Base-by-base conservation (phyloP, 805 yeast genomes). In the Pichia rugopelliculosa region DNA sequence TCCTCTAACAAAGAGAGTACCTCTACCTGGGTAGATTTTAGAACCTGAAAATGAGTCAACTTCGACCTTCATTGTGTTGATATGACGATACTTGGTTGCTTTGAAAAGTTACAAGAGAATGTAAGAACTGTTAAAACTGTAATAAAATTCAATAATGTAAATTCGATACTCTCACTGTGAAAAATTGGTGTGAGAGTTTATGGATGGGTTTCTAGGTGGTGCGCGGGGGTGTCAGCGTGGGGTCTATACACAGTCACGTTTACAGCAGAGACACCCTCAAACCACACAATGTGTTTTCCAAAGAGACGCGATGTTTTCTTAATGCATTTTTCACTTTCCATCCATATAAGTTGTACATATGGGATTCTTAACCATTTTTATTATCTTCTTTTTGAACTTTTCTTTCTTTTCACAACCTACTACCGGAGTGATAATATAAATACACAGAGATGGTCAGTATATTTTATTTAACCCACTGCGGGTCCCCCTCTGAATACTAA, bases 1-100 rank as follows among this genome's bases (percentile, higher is more conserved):
- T 69, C 98, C 98, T 79, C 99, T 89, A 76, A 93, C 89, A 72
- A 87, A 93, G 74, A 93, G 84, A 73, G 95, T 88, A 78, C 99
- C 98, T 83, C 97, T 88, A 79, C 99, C 99, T 81, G 99, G 99
- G 95, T 91, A 93, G 83, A 93, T 91, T 80, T 91, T 93, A 70
- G 91, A 77, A 76, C 99, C 99, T 68, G 99, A 91, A 82, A 93
- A 93, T 72, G 98, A 87, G 77, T 93, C 98, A 80, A 91, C 79
- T 86, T 93, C 99, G 77, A 93, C 87, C 96, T 93, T 93, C 99
- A 93, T 93, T 74, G 47, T 46, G 33, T 40, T 48, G 51, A 42
- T 48, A 30, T 40, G 36, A 22, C 21, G 42, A 27, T 49, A 22
- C 30, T 33, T 48, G 44, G 37, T 44, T 27, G 24, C 39, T 21